Conservation (phyloP, 2,329 filamentous ascomycete genomes). For the Teratosphaeria gauchensis region DNA sequence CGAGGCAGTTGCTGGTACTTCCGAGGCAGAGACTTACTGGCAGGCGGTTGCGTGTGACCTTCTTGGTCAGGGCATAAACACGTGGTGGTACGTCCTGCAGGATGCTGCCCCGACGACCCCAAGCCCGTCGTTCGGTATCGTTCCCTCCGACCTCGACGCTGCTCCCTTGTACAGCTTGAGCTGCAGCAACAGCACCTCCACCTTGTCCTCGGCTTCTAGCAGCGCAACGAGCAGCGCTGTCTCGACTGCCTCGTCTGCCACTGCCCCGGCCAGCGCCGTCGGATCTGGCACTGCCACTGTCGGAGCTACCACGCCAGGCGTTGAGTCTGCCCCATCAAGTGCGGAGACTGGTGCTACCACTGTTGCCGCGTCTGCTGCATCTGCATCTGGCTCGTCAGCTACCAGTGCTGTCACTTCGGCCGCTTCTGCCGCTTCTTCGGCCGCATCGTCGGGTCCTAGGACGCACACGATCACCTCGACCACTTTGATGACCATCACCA, state of each 20-base stretch:
- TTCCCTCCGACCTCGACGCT: conserved; percentile 44
- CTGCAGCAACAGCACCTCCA: conserved; percentile 29
- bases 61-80: conserved; percentile 46
- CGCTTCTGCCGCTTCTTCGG: conserved; percentile 5
- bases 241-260: conserved; percentile 6
- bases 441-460: conserved; percentile 3
- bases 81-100: conserved; percentile 71
- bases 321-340: conserved; percentile 4
- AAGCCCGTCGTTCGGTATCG: conserved; percentile 61
- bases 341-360: not conserved
- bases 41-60: conserved; percentile 63
- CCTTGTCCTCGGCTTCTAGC: not conserved
- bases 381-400: not conserved
- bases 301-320: not conserved
- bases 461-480: conserved; percentile 9
- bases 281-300: conserved; percentile 4
- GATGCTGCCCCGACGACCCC: conserved; percentile 46
- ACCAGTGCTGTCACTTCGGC: not conserved
- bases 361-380: not conserved
- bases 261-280: conserved; percentile 4
- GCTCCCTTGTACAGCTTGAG: conserved; percentile 55
- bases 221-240: conserved; percentile 1
- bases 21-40: conserved; percentile 75
- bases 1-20: conserved; percentile 50
- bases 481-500: conserved; percentile 13